phyloP scores from a whole-genome alignment of 805 yeast species.

The Monosporozyma servazzii region DNA sequence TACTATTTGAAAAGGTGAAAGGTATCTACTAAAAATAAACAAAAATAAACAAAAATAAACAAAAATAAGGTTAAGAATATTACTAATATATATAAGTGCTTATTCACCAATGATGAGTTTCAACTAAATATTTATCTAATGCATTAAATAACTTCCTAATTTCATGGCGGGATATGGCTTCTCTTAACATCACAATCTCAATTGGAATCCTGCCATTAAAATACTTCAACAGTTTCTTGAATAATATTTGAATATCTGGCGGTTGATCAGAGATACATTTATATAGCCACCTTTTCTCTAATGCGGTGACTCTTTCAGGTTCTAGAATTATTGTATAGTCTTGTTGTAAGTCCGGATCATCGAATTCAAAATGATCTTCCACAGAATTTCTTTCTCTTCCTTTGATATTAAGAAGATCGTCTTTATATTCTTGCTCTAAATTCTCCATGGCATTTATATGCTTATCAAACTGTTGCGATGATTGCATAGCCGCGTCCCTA shows the following conservation, averaged over 20 bases:
- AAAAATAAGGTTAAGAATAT: not conserved
- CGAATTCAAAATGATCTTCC: constrained; percentile 20
- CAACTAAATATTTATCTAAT: constrained; percentile 23
- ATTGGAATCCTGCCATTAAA: constrained; percentile 78
- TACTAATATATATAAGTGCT: not conserved
- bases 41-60: no score
- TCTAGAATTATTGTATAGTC: constrained; percentile 70
- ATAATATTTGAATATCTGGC: constrained; percentile 49
- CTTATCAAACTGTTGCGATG: constrained; percentile 6
- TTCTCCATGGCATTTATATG: not conserved
- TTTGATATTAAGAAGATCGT: constrained; percentile 5
- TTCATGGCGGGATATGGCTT: constrained; percentile 63
- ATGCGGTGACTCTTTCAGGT: constrained; percentile 76
- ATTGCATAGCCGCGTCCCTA: constrained; percentile 10
- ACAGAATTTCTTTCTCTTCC: not conserved
- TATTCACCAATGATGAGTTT: constrained; percentile 26
- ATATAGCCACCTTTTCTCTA: constrained; percentile 79
- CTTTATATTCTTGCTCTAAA: not conserved
- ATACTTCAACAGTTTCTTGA: constrained; percentile 66
- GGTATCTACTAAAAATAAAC: not conserved
- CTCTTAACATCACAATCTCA: constrained; percentile 62
- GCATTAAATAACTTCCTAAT: constrained; percentile 51
- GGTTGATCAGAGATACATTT: constrained; percentile 54
- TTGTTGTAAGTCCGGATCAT: constrained; percentile 39
- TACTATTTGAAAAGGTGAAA: no score